These are phyloP conservation scores for Sphaerostilbella broomeana DNA, from an alignment of 2,329 filamentous ascomycete genomes.

Conservation along the genomic window DNA sequence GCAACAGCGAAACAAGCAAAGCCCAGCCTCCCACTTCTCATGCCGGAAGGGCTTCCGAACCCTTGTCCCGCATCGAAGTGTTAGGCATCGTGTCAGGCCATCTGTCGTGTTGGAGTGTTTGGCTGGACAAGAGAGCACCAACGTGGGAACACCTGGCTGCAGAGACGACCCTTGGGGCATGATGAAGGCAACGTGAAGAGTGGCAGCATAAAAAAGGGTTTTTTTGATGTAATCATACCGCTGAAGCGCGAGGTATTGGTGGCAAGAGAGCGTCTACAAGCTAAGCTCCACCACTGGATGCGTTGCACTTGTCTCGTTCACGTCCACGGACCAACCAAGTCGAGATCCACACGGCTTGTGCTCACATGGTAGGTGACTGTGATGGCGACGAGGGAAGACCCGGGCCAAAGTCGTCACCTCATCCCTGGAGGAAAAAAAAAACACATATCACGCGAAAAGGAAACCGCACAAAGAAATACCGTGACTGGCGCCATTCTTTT, in stretches of 20 bases:
- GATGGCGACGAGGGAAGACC: constrained; percentile 8
- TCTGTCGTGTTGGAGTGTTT: constrained; percentile 1
- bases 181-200: no score
- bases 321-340: constrained; percentile 9
- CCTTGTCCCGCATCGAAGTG: constrained; percentile 1
- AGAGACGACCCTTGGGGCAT: no score
- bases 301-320: constrained; percentile 6
- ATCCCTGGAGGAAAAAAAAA: constrained; percentile 5
- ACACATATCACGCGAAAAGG: constrained; percentile 8
- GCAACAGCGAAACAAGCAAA: neutral
- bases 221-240: no score
- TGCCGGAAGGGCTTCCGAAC: constrained; percentile 10
- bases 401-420: constrained; percentile 2
- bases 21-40: neutral
- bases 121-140: neutral
- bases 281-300: constrained; percentile 5
- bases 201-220: no score
- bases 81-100: neutral
- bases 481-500: constrained; percentile 1
- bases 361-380: constrained; percentile 6
- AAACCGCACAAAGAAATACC: constrained; percentile 1
- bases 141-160: no score
- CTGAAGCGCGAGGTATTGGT: no score
- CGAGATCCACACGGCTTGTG: constrained; percentile 7
- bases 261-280: no score